Base-by-base conservation (phyloP, 2,329 filamentous ascomycete species). In the Diaporthe destruens region DNA sequence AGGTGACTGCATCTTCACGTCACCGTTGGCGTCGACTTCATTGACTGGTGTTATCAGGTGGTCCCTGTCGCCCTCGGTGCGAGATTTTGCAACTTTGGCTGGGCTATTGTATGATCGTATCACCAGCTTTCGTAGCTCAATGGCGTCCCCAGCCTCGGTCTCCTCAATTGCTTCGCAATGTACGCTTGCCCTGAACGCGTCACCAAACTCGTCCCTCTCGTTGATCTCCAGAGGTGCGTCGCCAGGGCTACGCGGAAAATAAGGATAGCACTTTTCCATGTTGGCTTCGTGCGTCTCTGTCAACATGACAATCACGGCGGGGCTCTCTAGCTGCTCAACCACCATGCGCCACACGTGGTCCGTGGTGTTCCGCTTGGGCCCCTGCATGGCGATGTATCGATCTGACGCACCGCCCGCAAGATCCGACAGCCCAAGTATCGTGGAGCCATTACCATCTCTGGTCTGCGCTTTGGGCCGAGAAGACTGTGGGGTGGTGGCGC, bases 321-420 rank as follows among this genome's bases (percentile, higher is more conserved):
- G 90, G 57, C 91, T 90, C 34, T 84, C 79, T 67, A 88, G 82
- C 81, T 97, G 94, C 78, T 97, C 92, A 80, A 94, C 93, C 47
- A 98, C 87, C 96, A 99, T 99, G 79, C 96, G 94, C 94, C 96
- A 99, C 76, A 97, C 93, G 79, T 97, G 94, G 76, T 91, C 90
- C 71, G 92, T 87, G 20, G 93, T 94, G 34, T 90, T 89, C 73
- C 87, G 82, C 78, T 95, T 98, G 7, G 96, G 96, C 0, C 96
- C 96, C 83, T 97, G 94, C 81, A 97, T 98, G 68, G 95, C 96
- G 77, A 99, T 98, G 82, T 97, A 98, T 70, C 88, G 84, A 61
- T 88, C 82, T 3, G 85, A 81, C 1, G 84, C 82, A 11, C 80
- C 61, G 56, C 34, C 32, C 6, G 57, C 65, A 14, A 59, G 53